Evolutionary conservation across 2,329 filamentous ascomycete genomes (phyloP), one percentile per base, ranked within the genome.

Genomic region (Nannizzia gypsea): DNA sequence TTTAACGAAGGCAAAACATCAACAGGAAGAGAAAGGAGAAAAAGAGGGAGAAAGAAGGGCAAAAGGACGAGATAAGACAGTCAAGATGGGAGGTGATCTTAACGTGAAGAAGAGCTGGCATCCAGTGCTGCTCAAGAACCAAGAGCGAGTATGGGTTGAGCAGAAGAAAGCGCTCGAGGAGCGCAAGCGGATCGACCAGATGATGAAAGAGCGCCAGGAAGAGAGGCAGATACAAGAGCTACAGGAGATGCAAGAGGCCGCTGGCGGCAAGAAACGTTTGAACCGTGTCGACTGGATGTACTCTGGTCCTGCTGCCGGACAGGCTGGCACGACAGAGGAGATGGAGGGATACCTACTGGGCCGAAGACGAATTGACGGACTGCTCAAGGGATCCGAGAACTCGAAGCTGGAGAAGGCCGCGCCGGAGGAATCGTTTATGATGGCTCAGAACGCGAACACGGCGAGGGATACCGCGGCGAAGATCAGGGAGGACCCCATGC

Each of bases 281-380:
- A 86, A 92, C 67, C 85, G 90, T 38, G 92, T 99, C 26, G 93
- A 97, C 68, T 99, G 93, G 89, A 96, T 99, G 90, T 99, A 99
- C 74, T 84, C 87, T 67, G 92, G 92, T 1, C 90, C 93, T 6
- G 88, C 88, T 46, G 81, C 80, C 60, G 89, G 89, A 38, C 86
- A 88, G 68, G 78, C 79, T n/a, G 87, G 87, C 31, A 89, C 83
- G 42, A 84, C 76, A 0, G 92, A 96, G 72, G 93, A 97, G 74
- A 90, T 89, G 76, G 93, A 99, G 70, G 90, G 88, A 3, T 99
- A 95, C 71, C 76, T 99, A 1, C 79, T 99, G 13, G 93, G 93
- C 58, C 97, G 96, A 78, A 82, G 93, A 61, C 83, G 91, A 61
- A 92, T 99, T 71, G 92, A 97, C 76, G 85, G 86, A 11, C 79